Evolutionary conservation across 306 rosid genomes (phyloP).

Genomic region (Gastrolobium bilobum): DNA sequence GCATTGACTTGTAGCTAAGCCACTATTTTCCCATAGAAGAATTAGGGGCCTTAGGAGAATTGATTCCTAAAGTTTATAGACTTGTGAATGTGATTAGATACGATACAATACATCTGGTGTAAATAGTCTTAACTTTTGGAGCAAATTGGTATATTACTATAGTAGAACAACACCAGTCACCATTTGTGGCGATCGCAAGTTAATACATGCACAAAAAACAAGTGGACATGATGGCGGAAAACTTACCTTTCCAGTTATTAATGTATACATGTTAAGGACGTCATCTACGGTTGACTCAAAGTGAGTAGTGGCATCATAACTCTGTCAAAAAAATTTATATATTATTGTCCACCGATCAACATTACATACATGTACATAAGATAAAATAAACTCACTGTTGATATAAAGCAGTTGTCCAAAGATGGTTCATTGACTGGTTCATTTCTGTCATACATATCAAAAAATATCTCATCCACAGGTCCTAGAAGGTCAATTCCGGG

Average conservation of each 20-base stretch:
- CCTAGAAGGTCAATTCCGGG: constrained; percentile 95
- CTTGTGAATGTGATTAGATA: neutral
- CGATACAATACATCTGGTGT: neutral
- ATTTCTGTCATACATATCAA: constrained; percentile 85
- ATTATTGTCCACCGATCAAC: constrained; percentile 13
- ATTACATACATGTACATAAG: neutral
- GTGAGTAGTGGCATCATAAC: constrained; percentile 97
- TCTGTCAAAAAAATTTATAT: constrained; percentile 61
- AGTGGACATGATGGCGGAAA: constrained; percentile 9
- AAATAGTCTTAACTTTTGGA: neutral
- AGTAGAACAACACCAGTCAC: constrained; percentile 2
- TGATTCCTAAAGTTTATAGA: constrained; percentile 1
- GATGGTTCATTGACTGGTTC: constrained; percentile 92
- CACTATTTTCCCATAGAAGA: constrained; percentile 8
- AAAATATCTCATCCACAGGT: constrained; percentile 90
- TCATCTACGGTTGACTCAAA: constrained; percentile 91
- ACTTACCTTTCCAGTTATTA: constrained; percentile 93
- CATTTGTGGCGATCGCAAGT: constrained; percentile 21
- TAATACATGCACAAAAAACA: constrained; percentile 36
- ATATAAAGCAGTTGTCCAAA: constrained; percentile 92
- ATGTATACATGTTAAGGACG: constrained; percentile 93
- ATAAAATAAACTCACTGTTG: constrained; percentile 69
- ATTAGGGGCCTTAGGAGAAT: neutral
- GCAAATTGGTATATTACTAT: neutral
- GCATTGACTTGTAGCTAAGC: constrained; percentile 14